These are phyloP conservation scores for Chimonanthus praecox DNA, from an alignment of 164 flowering plant genomes.

Conservation along the genomic window DNA sequence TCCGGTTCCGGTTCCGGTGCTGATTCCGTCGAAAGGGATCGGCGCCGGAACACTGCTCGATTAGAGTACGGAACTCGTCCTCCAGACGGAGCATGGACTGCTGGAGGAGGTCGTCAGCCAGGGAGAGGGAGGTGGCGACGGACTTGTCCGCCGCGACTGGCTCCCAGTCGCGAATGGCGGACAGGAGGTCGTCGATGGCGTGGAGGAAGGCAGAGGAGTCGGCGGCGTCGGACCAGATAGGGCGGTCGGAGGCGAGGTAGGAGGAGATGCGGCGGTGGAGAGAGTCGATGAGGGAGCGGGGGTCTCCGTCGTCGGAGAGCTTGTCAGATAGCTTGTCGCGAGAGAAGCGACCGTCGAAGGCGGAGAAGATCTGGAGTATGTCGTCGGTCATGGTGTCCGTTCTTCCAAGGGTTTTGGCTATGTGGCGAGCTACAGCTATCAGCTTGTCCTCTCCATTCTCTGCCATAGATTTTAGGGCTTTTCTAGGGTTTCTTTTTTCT, in stretches of 20 bases:
- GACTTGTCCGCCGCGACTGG: slow-evolving; percentile 45
- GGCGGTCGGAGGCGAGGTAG: slow-evolving; percentile 44
- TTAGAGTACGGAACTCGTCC: slow-evolving; percentile 66
- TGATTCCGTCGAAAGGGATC: slow-evolving; percentile 26
- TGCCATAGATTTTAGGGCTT: slow-evolving; percentile 13
- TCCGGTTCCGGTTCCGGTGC: neutral
- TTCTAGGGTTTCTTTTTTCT: neutral
- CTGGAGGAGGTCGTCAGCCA: slow-evolving; percentile 76
- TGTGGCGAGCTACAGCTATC: slow-evolving; percentile 84
- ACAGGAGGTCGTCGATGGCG: slow-evolving; percentile 55
- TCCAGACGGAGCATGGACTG: slow-evolving; percentile 71
- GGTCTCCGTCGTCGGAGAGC: slow-evolving; percentile 17
- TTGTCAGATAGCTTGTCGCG: slow-evolving; percentile 61
- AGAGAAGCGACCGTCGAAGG: slow-evolving; percentile 77
- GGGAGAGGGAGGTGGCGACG: slow-evolving; percentile 43
- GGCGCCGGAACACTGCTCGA: slow-evolving; percentile 41
- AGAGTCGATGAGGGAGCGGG: slow-evolving; percentile 34
- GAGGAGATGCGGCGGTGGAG: slow-evolving; percentile 65
- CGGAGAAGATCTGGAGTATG: slow-evolving; percentile 79
- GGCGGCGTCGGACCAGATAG: slow-evolving; percentile 75
- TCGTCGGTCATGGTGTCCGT: slow-evolving; percentile 80
- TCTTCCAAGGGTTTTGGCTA: slow-evolving; percentile 84
- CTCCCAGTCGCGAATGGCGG: slow-evolving; percentile 47
- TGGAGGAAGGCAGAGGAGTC: slow-evolving; percentile 69
- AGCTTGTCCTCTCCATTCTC: slow-evolving; percentile 80